Percentiles rank a stretch among this genome's conserved stretches.
Evolutionary conservation across 176 grass and related monocot genomes (phyloP).

Genomic region (Calamus simplicifolius): DNA sequence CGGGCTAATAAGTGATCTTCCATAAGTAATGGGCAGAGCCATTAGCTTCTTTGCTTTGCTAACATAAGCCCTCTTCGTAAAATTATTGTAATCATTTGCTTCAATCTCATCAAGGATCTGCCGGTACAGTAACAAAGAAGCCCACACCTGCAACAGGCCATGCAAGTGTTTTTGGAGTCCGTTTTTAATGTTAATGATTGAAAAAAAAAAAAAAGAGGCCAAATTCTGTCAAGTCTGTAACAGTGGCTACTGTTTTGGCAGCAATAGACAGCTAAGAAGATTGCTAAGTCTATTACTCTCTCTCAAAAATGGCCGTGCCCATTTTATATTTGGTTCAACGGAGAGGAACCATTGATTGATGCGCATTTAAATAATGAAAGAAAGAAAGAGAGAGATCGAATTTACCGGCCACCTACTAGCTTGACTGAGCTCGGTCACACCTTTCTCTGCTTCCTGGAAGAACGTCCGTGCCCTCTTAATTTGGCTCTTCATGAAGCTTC

Average conservation of each 20-base stretch:
- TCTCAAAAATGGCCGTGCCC: no score
- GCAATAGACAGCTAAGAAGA: no score
- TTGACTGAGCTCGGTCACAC: slow-evolving; percentile 61
- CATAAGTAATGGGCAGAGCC: slow-evolving; percentile 65
- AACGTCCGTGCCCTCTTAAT: slow-evolving; percentile 58
- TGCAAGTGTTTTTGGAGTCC: background rate
- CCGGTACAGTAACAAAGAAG: slow-evolving; percentile 72
- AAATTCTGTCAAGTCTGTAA: no score
- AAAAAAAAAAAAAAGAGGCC: no score
- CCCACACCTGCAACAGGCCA: slow-evolving; percentile 62
- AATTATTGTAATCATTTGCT: slow-evolving; percentile 79
- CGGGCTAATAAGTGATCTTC: slow-evolving; percentile 43
- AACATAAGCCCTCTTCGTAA: slow-evolving; percentile 77
- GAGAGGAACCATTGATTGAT: no score
- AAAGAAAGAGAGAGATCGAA: background rate
- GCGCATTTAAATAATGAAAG: background rate
- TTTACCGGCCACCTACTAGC: slow-evolving; percentile 92
- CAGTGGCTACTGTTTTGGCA: no score
- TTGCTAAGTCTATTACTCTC: no score
- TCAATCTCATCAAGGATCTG: slow-evolving; percentile 97
- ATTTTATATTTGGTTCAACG: no score
- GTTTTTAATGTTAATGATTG: background rate
- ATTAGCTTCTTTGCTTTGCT: slow-evolving; percentile 80
- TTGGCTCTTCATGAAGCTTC: slow-evolving; percentile 68
- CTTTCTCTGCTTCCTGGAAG: slow-evolving; percentile 66